Percentiles rank a stretch among this genome's conserved stretches.
Evolutionary conservation across 345 rosid species (phyloP).

Genomic region (Ailanthus altissimus): DNA sequence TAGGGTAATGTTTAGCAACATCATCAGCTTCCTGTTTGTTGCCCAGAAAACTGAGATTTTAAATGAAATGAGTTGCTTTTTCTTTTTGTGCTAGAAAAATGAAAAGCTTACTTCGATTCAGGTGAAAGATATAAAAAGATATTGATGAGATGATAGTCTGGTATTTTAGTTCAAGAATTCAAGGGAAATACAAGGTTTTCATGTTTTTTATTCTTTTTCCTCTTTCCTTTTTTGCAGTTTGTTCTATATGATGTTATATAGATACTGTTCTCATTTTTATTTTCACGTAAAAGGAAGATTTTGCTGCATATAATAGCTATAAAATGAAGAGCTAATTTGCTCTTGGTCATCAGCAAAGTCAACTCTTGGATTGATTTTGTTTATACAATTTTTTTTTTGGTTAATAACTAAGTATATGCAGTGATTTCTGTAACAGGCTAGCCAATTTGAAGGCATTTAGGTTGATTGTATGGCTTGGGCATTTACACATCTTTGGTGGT

Average conservation of each 20-base stretch:
- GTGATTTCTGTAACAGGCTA: constrained; percentile 19
- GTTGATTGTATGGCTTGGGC: constrained; percentile 53
- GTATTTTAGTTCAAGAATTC: background rate
- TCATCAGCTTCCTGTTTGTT: background rate
- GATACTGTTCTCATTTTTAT: background rate
- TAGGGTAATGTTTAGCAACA: background rate
- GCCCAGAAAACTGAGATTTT: background rate
- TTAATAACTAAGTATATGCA: background rate
- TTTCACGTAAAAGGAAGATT: background rate
- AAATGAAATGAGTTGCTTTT: background rate
- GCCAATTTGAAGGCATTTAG: constrained; percentile 7
- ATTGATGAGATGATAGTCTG: background rate
- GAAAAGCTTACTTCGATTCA: background rate
- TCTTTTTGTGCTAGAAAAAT: background rate
- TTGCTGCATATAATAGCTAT: constrained; percentile 7
- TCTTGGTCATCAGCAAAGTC: background rate
- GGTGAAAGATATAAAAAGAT: background rate
- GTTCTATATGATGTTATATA: background rate
- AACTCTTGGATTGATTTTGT: background rate
- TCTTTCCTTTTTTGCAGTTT: background rate
- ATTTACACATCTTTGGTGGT: constrained; percentile 60
- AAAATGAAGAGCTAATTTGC: constrained; percentile 6
- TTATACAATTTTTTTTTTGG: background rate
- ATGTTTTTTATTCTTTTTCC: background rate
- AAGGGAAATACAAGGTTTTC: constrained; percentile 4